Percentiles rank a stretch among this genome's conserved stretches.
Conservation (phyloP, 2,329 filamentous ascomycete genomes). For the Stagonosporopsis rhizophila region DNA sequence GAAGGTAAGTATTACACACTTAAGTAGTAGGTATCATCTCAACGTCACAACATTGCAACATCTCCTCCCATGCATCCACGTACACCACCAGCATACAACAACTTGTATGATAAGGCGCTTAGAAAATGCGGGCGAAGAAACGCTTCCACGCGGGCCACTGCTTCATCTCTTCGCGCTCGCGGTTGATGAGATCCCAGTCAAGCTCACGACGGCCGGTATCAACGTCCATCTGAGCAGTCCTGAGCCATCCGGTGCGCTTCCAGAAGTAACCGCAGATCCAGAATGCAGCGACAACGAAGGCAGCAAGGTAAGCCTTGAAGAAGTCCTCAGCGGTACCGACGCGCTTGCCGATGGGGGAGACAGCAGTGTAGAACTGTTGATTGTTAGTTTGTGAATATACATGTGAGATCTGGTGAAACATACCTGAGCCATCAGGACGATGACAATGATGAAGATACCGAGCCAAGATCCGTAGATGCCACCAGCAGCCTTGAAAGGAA, state of each 20-base stretch:
- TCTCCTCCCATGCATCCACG: neutral
- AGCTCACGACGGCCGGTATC: constrained; percentile 70
- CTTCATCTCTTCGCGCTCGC: constrained; percentile 59
- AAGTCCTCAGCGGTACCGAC: constrained; percentile 51
- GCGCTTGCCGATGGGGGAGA: constrained; percentile 41
- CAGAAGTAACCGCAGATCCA: constrained; percentile 64
- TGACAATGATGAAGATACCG: constrained; percentile 49
- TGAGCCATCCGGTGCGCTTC: constrained; percentile 70
- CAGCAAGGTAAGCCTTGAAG: constrained; percentile 57
- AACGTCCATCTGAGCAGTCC: constrained; percentile 67
- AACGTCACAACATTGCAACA: neutral
- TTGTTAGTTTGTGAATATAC: constrained; percentile 8
- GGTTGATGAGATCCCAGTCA: constrained; percentile 70
- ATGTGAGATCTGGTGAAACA: neutral
- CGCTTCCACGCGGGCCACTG: constrained; percentile 61
- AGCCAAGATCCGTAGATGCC: constrained; percentile 52
- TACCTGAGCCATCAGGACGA: constrained; percentile 51
- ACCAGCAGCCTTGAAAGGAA: constrained; percentile 53
- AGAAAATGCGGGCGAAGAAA: constrained; percentile 35
- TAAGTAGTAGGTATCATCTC: constrained; percentile 13
- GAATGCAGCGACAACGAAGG: constrained; percentile 53
- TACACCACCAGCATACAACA: neutral
- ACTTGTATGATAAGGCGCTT: constrained; percentile 6
- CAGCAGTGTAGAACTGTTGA: constrained; percentile 50
- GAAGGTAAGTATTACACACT: constrained; percentile 12